These are phyloP conservation scores for Colletotrichum melonis DNA, from an alignment of 2,329 filamentous ascomycete genomes.

Conservation along the genomic window DNA sequence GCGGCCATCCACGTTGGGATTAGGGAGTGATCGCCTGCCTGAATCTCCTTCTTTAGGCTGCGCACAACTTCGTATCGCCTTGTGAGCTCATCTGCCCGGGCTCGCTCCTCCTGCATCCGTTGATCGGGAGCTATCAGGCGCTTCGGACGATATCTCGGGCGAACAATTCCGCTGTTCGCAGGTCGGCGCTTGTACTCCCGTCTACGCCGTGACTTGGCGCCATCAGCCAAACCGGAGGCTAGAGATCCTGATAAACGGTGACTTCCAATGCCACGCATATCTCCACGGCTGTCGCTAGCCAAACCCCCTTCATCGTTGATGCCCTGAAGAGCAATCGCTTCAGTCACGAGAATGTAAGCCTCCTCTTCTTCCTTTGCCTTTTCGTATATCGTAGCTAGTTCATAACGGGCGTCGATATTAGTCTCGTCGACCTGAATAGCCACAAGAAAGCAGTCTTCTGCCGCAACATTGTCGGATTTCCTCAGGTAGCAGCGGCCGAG, in stretches of 20 bases:
- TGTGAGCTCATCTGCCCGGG: constrained; percentile 50
- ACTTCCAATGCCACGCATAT: neutral
- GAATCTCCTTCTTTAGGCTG: constrained; percentile 54
- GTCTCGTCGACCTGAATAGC: constrained; percentile 78
- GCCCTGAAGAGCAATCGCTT: constrained; percentile 75
- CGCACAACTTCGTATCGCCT: constrained; percentile 58
- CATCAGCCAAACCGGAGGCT: neutral
- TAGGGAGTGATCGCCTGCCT: constrained; percentile 56
- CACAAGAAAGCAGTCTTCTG: constrained; percentile 81
- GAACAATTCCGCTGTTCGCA: constrained; percentile 43
- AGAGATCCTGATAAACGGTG: constrained; percentile 1
- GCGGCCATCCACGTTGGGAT: constrained; percentile 66
- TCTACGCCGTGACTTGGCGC: constrained; percentile 21
- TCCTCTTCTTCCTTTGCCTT: constrained; percentile 77
- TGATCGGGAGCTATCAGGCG: constrained; percentile 57
- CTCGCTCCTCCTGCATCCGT: constrained; percentile 56
- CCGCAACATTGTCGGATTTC: constrained; percentile 71
- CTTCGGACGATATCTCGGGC: constrained; percentile 56
- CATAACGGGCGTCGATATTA: constrained; percentile 80
- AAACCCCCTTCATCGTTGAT: constrained; percentile 49
- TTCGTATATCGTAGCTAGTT: constrained; percentile 88
- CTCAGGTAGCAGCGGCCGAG: constrained; percentile 77
- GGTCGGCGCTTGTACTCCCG: constrained; percentile 2
- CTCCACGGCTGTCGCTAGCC: neutral
- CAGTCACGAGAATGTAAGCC: constrained; percentile 80